Percentiles rank a stretch among this genome's conserved stretches.
These are phyloP conservation scores for Fraxinus cuspidata DNA, from an alignment of 257 asterid genomes.

Conservation along the genomic window DNA sequence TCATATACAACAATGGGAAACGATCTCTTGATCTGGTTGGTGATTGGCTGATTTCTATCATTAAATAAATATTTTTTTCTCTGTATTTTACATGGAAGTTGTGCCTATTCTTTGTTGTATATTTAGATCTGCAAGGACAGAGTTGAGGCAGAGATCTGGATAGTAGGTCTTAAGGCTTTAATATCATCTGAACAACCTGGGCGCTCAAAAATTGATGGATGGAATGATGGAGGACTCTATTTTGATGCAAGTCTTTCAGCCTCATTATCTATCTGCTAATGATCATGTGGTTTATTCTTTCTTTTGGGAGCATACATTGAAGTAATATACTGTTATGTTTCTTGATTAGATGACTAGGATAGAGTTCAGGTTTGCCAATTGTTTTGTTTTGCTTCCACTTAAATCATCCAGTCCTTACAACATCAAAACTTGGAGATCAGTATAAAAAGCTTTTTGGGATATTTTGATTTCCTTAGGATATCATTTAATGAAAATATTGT, in stretches of 20 bases:
- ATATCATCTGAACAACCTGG: conserved; percentile 78
- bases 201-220: conserved; percentile 92
- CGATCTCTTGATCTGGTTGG: conserved; percentile 96
- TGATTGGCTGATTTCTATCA: conserved; percentile 24
- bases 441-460: no score
- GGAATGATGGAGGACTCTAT: conserved; percentile 84
- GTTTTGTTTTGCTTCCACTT: not conserved
- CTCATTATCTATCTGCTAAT: conserved; percentile 15
- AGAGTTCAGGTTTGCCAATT: not conserved
- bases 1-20: conserved; percentile 83
- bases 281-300: not conserved
- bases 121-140: conserved; percentile 84
- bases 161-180: conserved; percentile 77
- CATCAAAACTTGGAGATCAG: not conserved
- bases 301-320: not conserved
- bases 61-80: not conserved
- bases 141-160: conserved; percentile 96
- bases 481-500: not conserved
- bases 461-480: no score
- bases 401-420: not conserved
- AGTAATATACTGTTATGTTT: not conserved
- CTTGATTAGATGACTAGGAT: not conserved
- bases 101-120: conserved; percentile 14
- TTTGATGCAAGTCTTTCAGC: conserved; percentile 60
- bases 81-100: conserved; percentile 20